phyloP scores from a whole-genome alignment of 2,329 filamentous ascomycete genomes.

The Venturia aucupariae region DNA sequence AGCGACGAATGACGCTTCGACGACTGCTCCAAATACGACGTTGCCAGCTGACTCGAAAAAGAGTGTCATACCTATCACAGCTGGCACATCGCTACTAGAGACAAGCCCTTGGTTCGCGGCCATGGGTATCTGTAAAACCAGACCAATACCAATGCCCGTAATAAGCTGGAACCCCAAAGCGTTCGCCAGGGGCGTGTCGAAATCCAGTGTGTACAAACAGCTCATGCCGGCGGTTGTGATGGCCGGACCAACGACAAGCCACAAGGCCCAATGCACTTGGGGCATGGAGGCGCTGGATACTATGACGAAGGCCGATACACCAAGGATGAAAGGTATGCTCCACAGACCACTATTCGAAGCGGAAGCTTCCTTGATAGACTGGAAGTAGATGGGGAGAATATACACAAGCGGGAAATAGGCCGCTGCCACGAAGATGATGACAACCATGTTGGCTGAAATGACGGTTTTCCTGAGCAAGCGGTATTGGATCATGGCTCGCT shows the following conservation, averaged over 20 bases:
- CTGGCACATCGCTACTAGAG: background rate
- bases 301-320: constrained; percentile 20
- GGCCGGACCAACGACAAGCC: constrained; percentile 22
- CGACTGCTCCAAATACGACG: background rate
- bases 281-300: constrained; percentile 21
- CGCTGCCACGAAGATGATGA: constrained; percentile 28
- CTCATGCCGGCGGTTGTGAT: constrained; percentile 29
- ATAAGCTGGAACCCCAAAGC: constrained; percentile 43
- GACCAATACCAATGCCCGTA: constrained; percentile 34
- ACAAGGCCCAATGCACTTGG: constrained; percentile 27
- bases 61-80: background rate
- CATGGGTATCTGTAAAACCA: constrained; percentile 32
- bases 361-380: constrained; percentile 28
- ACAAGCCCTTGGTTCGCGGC: constrained; percentile 28
- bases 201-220: constrained; percentile 33
- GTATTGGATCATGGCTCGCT: constrained; percentile 31
- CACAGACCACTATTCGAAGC: constrained; percentile 31
- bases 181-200: constrained; percentile 26
- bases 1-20: background rate
- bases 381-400: constrained; percentile 42
- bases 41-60: background rate
- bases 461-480: constrained; percentile 31
- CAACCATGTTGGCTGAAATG: constrained; percentile 27
- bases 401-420: constrained; percentile 32
- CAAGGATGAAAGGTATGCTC: constrained; percentile 36